A percentile compares a stretch with the other conserved stretches of the same genome.
Conservation (phyloP, 768 basidiomycete genomes). For the Leccinum uliginosum region DNA sequence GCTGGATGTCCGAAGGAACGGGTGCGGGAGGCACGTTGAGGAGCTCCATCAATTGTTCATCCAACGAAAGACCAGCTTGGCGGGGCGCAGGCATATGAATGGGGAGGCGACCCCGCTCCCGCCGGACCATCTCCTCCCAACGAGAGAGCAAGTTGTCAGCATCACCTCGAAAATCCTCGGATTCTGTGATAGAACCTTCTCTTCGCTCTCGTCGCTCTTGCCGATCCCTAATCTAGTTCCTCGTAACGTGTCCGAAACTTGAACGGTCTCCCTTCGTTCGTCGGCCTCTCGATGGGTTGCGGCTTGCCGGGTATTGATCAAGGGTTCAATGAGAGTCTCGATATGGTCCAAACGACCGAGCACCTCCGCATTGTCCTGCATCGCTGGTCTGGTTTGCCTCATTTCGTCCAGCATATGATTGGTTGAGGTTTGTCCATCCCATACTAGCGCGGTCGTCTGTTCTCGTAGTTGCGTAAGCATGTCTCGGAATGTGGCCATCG, state of each 20-base stretch:
- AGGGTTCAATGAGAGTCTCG: constrained; percentile 18
- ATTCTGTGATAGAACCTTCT: constrained; percentile 29
- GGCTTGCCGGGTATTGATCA: constrained; percentile 8
- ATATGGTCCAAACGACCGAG: constrained; percentile 27
- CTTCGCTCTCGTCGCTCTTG: neutral
- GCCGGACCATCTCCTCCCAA: constrained; percentile 24
- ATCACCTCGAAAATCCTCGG: constrained; percentile 26
- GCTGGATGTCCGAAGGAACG: constrained; percentile 37
- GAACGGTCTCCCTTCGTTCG: constrained; percentile 14
- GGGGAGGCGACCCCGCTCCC: constrained; percentile 26
- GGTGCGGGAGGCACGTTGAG: constrained; percentile 43
- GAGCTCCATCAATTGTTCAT: constrained; percentile 58
- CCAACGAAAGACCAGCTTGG: constrained; percentile 47
- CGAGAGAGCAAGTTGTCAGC: constrained; percentile 24
- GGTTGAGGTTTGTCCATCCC: constrained; percentile 58
- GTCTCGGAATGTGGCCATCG: constrained; percentile 44
- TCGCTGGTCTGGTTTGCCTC: constrained; percentile 40
- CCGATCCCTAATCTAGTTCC: constrained; percentile 14
- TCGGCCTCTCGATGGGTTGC: neutral
- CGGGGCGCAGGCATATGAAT: constrained; percentile 43
- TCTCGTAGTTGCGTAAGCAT: constrained; percentile 56
- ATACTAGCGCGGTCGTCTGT: constrained; percentile 54
- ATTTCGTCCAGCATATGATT: constrained; percentile 62
- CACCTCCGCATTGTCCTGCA: constrained; percentile 38
- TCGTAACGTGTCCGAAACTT: constrained; percentile 11